Base-by-base conservation (phyloP, 768 basidiomycete genomes). In the Daedalea quercina region DNA sequence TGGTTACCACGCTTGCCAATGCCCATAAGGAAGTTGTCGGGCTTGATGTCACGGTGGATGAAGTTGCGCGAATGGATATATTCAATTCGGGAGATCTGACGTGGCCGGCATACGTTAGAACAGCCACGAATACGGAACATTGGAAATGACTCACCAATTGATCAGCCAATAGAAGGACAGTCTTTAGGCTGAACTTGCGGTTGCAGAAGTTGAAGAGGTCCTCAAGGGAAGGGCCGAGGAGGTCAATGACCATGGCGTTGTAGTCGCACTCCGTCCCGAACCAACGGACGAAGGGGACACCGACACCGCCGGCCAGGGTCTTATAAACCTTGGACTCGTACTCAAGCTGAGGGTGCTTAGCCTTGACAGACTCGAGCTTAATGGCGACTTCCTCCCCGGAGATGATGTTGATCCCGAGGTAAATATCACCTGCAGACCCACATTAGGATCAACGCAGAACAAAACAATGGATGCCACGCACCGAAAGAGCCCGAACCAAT, bases 61-160 rank as follows among this genome's bases (percentile, higher is more conserved):
- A 99, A 98, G 77, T 98, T 98, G 69, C 95, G 91, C 9, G 94
- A 98, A 75, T 99, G 96, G 64, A 97, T 92, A 75, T 99, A 99
- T 68, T 99, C 96, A 66, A 98, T 92, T 59, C 96, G 92, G 48
- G 95, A 97, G 64, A 99, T 93, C 93, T 96, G 37, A 9, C 47
- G 45, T 47, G 45, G 26, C n/a, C 19, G 20, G n/a, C 25, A 24
- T 41, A 42, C 9, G 37, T 35, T 35, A 22, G 31, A 13, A 42
- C 11, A 31, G 46, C 26, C 24, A n/a, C 20, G 33, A 26, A 44
- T 25, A 9, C 13, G 13, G 26, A 34, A 26, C 54, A 44, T 17
- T 24, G 53, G 34, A 34, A 33, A 26, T n/a, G 20, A 46, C 31
- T 24, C 62, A 95, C 93, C 62, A 98, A 75, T 73, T 99, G 95